Evolutionary conservation across 257 asterid species (phyloP), one percentile per base, ranked within the genome.

Genomic region (Ilex aquifolium): DNA sequence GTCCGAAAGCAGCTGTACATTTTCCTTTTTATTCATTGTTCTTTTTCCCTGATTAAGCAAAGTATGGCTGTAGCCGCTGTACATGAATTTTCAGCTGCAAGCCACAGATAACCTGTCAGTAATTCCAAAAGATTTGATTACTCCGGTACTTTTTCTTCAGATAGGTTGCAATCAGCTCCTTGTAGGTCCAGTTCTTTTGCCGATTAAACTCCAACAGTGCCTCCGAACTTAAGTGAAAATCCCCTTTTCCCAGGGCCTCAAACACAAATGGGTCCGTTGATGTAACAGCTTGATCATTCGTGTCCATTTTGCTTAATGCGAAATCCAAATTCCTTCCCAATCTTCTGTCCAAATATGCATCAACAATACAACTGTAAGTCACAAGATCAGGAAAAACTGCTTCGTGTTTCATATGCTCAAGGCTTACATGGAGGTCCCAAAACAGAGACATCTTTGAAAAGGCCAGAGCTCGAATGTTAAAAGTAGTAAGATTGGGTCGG

Each of bases 221-320:
- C 68, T 89, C 95, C 8, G 91, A 82, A 69, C 73, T 83, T 63
- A 72, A 83, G 71, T 89, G 97, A 49, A 89, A 92, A 71, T 85
- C 97, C 57, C 97, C 96, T 76, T 92, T 92, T 53, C 99, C 99
- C 86, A 85, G 78, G 48, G 62, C 96, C 80, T 82, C 90, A 54
- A 89, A 89, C 50, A 92, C 85, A 31, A 77, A 71, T 6, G 79
- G 77, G 79, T 89, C 96, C 11, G 97, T 92, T 72, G 56, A 63
- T 39, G 84, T 32, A 0, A 58, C 57, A 76, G 80, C 91, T 30
- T 55, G 42, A 72, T 73, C 82, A 59, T 71, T 36, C 68, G 61
- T 56, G 31, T 72, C 77, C 61, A 89, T 62, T 67, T 77, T 82
- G 49, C 59, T 59, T 60, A 92, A 73, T 31, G 84, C 88, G 61